These are phyloP conservation scores for Paramecium caudatum DNA, from an alignment of 73 alveolate genomes.

Conservation along the genomic window DNA sequence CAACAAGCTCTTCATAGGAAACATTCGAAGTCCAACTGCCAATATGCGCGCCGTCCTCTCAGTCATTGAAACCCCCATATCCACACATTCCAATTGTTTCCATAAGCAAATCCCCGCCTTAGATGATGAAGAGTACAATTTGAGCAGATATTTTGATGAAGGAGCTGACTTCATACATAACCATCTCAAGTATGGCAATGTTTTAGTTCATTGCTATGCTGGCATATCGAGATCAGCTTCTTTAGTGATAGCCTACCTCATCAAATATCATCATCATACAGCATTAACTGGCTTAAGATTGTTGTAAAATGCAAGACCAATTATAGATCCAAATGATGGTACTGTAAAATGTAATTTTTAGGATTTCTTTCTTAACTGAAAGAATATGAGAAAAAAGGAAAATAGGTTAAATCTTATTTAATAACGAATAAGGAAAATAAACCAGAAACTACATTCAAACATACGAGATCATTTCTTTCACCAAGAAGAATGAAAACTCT, in stretches of 20 bases:
- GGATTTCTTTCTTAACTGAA: conserved; percentile 89
- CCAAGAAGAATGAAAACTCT: background rate
- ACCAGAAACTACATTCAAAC: no score
- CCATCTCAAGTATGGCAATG: conserved; percentile 78
- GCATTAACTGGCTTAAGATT: conserved; percentile 83
- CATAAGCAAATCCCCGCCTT: conserved; percentile 51
- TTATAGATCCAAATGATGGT: conserved; percentile 88
- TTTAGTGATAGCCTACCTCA: conserved; percentile 90
- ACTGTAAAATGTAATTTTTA: background rate
- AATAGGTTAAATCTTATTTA: conserved; percentile 52
- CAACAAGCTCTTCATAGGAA: conserved; percentile 33
- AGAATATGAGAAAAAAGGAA: conserved; percentile 82
- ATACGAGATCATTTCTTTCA: background rate
- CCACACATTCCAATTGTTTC: background rate
- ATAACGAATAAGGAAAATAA: no score
- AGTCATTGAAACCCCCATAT: background rate
- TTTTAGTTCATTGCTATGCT: conserved; percentile 93
- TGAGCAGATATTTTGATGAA: conserved; percentile 41
- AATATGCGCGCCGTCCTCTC: conserved; percentile 44
- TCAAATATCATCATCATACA: conserved; percentile 84
- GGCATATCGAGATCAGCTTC: conserved; percentile 96
- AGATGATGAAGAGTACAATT: conserved; percentile 43
- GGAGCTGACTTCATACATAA: conserved; percentile 59
- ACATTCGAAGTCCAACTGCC: conserved; percentile 15
- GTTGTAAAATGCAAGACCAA: conserved; percentile 85